Base-by-base conservation (phyloP, 345 rosid genomes). In the Excoecaria cochinchinensis region DNA sequence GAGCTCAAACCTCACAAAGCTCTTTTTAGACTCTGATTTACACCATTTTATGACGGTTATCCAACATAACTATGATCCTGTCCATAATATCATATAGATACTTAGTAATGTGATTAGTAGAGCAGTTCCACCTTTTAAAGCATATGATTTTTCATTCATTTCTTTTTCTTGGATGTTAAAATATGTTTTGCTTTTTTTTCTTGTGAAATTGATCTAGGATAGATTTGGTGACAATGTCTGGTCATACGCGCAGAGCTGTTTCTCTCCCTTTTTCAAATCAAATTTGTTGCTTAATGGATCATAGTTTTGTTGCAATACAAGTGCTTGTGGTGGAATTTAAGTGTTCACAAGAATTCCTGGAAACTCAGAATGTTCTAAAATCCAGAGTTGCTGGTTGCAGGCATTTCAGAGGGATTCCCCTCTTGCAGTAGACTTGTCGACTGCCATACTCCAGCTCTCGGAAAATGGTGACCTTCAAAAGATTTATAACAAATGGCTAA, bases 381-480 rank as follows among this genome's bases (percentile, higher is more conserved):
- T n/a, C 47, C 38, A 6, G 11, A 59, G 4, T 70, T 81, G 46
- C 75, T 72, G 70, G 58, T 72, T 38, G 59, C 90, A 95, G 97
- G 99, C 97, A 4, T 95, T 95, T 79, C 97, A 90, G 78, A 85
- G 94, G 86, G 95, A 95, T 73, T 95, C 94, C 15, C 97, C 99
- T 50, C 89, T 95, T 17, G 95, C 97, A 1, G 87, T 95, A 17
- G 99, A 95, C 83, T 46, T 95, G 79, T 92, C 99, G 14, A 95
- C 97, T 0, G 91, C 99, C 3, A 84, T 95, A 75, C 92, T 95
- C 67, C 92, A 87, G 48, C 95, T 95, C 3, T 91, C 97, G 0
- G 99, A 95, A 77, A 88, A 83, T 51, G 99, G 97, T 24, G 94
- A 91, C 39, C 97, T 92, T 40, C 92, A 92, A 71, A 89, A 77